phyloP scores from a whole-genome alignment of 768 basidiomycete species.

The Suillus clintonianus region DNA sequence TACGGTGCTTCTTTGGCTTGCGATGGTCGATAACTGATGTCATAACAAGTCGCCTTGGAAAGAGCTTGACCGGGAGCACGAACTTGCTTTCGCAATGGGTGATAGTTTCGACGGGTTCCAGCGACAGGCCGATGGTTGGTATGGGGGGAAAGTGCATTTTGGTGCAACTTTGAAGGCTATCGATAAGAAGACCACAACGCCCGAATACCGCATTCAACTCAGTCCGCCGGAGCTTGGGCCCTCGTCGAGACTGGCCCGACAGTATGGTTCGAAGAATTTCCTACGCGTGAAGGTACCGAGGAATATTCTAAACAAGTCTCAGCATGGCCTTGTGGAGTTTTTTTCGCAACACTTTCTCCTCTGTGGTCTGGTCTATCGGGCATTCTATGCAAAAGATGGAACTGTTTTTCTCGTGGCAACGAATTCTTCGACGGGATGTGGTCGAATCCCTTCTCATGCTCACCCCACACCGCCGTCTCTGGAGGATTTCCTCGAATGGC shows the following conservation, averaged over 20 bases:
- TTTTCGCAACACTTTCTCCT: slow-evolving; percentile 55
- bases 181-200: slow-evolving; percentile 4
- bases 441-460: slow-evolving; percentile 2
- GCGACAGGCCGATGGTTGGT: slow-evolving; percentile 44
- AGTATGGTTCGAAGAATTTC: slow-evolving; percentile 64
- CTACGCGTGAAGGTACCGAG: slow-evolving; percentile 50
- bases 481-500: slow-evolving; percentile 52
- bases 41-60: slow-evolving; percentile 56
- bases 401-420: slow-evolving; percentile 58
- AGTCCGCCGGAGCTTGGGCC: slow-evolving; percentile 52
- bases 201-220: slow-evolving; percentile 41
- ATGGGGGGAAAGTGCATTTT: slow-evolving; percentile 64
- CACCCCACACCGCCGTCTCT: slow-evolving; percentile 31
- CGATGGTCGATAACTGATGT: slow-evolving; percentile 9
- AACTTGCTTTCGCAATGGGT: slow-evolving; percentile 9
- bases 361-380: slow-evolving; percentile 53
- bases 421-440: slow-evolving; percentile 22
- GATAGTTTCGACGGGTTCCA: slow-evolving; percentile 35
- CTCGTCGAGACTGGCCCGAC: slow-evolving; percentile 57
- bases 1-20: slow-evolving; percentile 17
- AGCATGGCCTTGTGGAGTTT: slow-evolving; percentile 39
- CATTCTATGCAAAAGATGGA: slow-evolving; percentile 62
- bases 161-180: slow-evolving; percentile 37
- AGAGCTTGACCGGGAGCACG: slow-evolving; percentile 60
- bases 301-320: slow-evolving; percentile 29